Percentiles rank a stretch among this genome's conserved stretches.
These are phyloP conservation scores for Daldinia concentrica DNA, from an alignment of 495 filamentous ascomycete genomes.

Conservation along the genomic window DNA sequence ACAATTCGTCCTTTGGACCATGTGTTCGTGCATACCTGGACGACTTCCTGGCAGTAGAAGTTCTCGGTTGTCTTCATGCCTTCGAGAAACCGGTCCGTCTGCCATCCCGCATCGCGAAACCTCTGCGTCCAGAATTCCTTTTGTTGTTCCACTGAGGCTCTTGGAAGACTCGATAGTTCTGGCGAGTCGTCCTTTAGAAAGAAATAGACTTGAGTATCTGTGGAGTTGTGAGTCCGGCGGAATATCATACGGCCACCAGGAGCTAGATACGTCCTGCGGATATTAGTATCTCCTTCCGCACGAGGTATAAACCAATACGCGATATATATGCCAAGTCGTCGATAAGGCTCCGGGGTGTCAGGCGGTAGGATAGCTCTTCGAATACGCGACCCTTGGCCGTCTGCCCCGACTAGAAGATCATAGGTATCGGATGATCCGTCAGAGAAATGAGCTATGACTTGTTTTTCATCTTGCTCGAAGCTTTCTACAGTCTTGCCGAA, in stretches of 20 bases:
- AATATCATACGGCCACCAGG: conserved; percentile 48
- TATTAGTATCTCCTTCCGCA: conserved; percentile 25
- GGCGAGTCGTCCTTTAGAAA: conserved; percentile 41
- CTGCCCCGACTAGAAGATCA: conserved; percentile 59
- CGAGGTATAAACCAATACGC: conserved; percentile 37
- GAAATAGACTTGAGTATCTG: conserved; percentile 52
- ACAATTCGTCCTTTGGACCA: conserved; percentile 59
- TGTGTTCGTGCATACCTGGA: conserved; percentile 48
- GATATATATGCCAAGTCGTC: conserved; percentile 31
- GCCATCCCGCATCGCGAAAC: conserved; percentile 59
- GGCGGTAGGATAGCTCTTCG: conserved; percentile 48
- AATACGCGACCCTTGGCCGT: conserved; percentile 55
- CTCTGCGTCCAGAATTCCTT: conserved; percentile 53
- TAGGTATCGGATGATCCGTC: conserved; percentile 47
- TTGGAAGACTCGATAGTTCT: conserved; percentile 33
- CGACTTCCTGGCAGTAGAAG: conserved; percentile 54
- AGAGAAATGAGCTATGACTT: conserved; percentile 37
- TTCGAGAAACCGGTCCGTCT: conserved; percentile 52
- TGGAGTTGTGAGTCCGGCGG: conserved; percentile 48
- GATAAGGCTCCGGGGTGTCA: conserved; percentile 38
- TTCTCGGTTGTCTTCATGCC: conserved; percentile 47
- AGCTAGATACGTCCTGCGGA: conserved; percentile 37
- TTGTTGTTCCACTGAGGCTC: conserved; percentile 37
- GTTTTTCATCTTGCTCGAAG: conserved; percentile 35
- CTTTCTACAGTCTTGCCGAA: conserved; percentile 51